A percentile compares a stretch with the other conserved stretches of the same genome.
Conservation (phyloP, 768 basidiomycete species). For the Omphalotus guepiniiformis region DNA sequence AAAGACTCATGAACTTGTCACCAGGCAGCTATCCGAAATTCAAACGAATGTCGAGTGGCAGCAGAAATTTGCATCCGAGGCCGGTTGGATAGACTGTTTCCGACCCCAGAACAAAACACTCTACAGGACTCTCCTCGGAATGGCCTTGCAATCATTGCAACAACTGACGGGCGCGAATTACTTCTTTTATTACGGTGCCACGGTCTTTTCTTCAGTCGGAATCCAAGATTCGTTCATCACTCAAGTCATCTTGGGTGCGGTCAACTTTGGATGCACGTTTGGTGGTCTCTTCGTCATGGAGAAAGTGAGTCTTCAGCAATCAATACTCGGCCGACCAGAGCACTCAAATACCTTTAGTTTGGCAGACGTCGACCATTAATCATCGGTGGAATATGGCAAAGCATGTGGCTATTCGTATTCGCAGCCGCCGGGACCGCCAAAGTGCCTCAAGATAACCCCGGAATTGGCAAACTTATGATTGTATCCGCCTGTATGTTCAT, state of each 20-base stretch:
- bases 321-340: neutral
- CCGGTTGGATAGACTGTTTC: conserved; percentile 66
- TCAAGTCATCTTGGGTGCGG: conserved; percentile 72
- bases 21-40: conserved; percentile 54
- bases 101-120: conserved; percentile 47
- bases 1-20: conserved; percentile 36
- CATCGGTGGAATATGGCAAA: conserved; percentile 67
- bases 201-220: conserved; percentile 64
- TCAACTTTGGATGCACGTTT: conserved; percentile 71
- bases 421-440: conserved; percentile 66
- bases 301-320: conserved; percentile 30
- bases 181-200: conserved; percentile 66
- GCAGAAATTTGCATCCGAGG: conserved; percentile 23
- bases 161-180: conserved; percentile 72
- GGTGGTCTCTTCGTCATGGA: conserved; percentile 74
- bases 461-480: conserved; percentile 60
- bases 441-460: conserved; percentile 41
- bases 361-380: conserved; percentile 65
- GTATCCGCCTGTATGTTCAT: conserved; percentile 70
- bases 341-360: conserved; percentile 33
- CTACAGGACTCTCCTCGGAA: conserved; percentile 61
- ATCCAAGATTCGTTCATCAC: conserved; percentile 62
- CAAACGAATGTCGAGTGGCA: conserved; percentile 46
- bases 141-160: conserved; percentile 65
- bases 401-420: conserved; percentile 67